A percentile compares a stretch with the other conserved stretches of the same genome.
phyloP scores from a whole-genome alignment of 2,329 filamentous ascomycete genomes.

The Hymenoscyphus infarciens region DNA sequence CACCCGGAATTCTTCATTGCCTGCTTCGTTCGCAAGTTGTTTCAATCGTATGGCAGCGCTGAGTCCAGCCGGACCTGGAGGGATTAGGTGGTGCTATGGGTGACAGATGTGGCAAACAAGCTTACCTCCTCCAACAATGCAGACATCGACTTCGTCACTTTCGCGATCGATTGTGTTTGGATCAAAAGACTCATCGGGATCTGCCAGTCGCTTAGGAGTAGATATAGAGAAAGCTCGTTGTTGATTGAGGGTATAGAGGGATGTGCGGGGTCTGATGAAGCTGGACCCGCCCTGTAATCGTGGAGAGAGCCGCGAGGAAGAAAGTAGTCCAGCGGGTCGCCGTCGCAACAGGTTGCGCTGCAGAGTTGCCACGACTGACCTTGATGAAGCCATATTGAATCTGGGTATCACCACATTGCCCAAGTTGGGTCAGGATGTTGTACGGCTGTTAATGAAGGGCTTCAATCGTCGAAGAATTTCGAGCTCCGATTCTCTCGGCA shows the following conservation, averaged over 20 bases:
- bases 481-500: neutral
- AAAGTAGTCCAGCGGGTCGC: slow-evolving; percentile 16
- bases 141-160: slow-evolving; percentile 90
- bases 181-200: slow-evolving; percentile 58
- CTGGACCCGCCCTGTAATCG: slow-evolving; percentile 21
- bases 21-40: slow-evolving; percentile 89
- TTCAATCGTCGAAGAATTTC: neutral
- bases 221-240: slow-evolving; percentile 44
- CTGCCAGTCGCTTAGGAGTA: slow-evolving; percentile 39
- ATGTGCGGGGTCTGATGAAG: slow-evolving; percentile 23
- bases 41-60: slow-evolving; percentile 92
- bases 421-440: slow-evolving; percentile 3
- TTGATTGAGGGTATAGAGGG: slow-evolving; percentile 25
- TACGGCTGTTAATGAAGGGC: slow-evolving; percentile 1
- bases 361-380: slow-evolving; percentile 28
- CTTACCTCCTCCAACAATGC: slow-evolving; percentile 84
- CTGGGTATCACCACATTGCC: slow-evolving; percentile 31
- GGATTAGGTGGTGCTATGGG: slow-evolving; percentile 17
- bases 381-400: slow-evolving; percentile 30
- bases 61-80: slow-evolving; percentile 77
- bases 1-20: slow-evolving; percentile 94
- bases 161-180: slow-evolving; percentile 73
- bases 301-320: slow-evolving; percentile 21
- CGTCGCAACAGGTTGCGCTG: slow-evolving; percentile 28
- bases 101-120: slow-evolving; percentile 9